phyloP scores from a whole-genome alignment of 495 filamentous ascomycete species.

The Xylaria palmicola region DNA sequence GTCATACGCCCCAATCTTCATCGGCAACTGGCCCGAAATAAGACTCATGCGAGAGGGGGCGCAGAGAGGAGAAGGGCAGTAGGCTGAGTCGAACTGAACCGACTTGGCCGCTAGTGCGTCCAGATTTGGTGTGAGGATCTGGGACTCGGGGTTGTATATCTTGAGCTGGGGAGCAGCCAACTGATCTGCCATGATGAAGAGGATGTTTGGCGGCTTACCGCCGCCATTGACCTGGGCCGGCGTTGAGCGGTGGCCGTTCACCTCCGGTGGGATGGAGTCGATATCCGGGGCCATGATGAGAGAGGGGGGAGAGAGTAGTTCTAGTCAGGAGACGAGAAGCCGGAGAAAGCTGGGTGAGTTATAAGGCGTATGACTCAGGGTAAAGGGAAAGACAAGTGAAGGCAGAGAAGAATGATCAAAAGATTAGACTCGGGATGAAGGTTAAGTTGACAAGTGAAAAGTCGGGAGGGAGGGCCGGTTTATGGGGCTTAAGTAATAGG shows the following conservation, averaged over 20 bases:
- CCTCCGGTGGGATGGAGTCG: slow-evolving; percentile 43
- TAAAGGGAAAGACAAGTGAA: neutral
- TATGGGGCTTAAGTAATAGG: slow-evolving; percentile 12
- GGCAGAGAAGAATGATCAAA: neutral
- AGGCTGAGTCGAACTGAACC: slow-evolving; percentile 84
- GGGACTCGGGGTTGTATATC: slow-evolving; percentile 76
- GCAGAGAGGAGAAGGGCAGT: slow-evolving; percentile 86
- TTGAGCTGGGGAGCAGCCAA: slow-evolving; percentile 81
- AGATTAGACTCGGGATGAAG: neutral
- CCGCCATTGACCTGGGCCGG: slow-evolving; percentile 28
- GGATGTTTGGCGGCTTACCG: slow-evolving; percentile 63
- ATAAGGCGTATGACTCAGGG: neutral
- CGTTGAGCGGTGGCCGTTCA: slow-evolving; percentile 18
- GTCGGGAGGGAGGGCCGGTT: neutral
- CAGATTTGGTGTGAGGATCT: slow-evolving; percentile 82
- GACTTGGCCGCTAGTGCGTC: slow-evolving; percentile 74
- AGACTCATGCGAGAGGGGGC: slow-evolving; percentile 86
- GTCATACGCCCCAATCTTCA: slow-evolving; percentile 83
- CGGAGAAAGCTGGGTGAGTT: neutral
- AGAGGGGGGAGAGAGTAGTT: neutral
- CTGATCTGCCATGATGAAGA: slow-evolving; percentile 93
- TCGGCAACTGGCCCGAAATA: slow-evolving; percentile 83
- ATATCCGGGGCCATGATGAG: slow-evolving; percentile 54
- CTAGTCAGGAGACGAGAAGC: neutral
- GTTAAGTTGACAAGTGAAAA: neutral